Percentiles rank a stretch among this genome's conserved stretches.
Evolutionary conservation across 1,284 basidiomycete species (phyloP).

Genomic region (Inonotus hispidus): DNA sequence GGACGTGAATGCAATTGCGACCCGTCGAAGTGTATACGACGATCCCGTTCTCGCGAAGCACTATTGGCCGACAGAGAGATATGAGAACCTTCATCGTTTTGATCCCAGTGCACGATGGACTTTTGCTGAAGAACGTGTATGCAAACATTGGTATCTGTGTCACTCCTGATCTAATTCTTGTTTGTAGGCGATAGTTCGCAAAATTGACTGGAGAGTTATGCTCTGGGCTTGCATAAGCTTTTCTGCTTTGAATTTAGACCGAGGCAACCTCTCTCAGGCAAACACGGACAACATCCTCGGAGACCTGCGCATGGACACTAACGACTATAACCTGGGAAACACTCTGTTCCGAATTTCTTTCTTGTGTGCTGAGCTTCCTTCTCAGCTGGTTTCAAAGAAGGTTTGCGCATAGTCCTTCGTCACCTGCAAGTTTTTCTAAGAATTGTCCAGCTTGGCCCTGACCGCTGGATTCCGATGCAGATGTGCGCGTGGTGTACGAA

Average conservation of each 20-base stretch:
- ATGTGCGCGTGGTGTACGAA: slow-evolving; percentile 30
- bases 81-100: slow-evolving; percentile 63
- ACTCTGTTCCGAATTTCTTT: slow-evolving; percentile 53
- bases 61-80: slow-evolving; percentile 52
- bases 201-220: slow-evolving; percentile 59
- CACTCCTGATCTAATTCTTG: not conserved
- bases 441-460: slow-evolving; percentile 48
- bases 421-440: not conserved
- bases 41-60: slow-evolving; percentile 46
- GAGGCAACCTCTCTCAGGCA: slow-evolving; percentile 55
- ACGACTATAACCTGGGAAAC: slow-evolving; percentile 66
- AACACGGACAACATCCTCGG: slow-evolving; percentile 62
- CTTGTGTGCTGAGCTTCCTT: slow-evolving; percentile 61
- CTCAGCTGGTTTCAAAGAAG: slow-evolving; percentile 65
- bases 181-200: slow-evolving; percentile 45
- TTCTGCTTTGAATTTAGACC: slow-evolving; percentile 50
- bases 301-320: slow-evolving; percentile 54
- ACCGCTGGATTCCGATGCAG: slow-evolving; percentile 68
- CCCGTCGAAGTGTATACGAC: slow-evolving; percentile 51
- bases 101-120: slow-evolving; percentile 68
- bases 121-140: slow-evolving; percentile 54
- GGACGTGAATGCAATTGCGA: slow-evolving; percentile 45
- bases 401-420: slow-evolving; percentile 26
- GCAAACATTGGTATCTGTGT: not conserved
- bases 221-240: slow-evolving; percentile 63